phyloP scores from a whole-genome alignment of 148 eudicot species.

The Hydrangea macrophylla region DNA sequence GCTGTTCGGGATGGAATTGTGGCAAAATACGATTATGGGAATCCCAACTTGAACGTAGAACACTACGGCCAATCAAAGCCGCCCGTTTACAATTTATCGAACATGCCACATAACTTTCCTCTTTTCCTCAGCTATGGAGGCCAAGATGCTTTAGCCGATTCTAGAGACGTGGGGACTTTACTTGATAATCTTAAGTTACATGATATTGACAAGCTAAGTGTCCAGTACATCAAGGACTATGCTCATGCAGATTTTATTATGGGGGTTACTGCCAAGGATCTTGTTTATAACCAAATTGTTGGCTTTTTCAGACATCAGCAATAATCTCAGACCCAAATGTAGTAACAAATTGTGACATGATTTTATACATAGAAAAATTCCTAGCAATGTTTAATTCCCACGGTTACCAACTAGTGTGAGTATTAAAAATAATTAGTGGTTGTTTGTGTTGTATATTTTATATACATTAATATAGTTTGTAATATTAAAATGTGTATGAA shows the following conservation, averaged over 20 bases:
- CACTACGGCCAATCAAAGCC: constrained; percentile 55
- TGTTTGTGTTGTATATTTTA: no score
- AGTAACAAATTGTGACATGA: no score
- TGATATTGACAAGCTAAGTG: constrained; percentile 49
- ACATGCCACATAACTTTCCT: constrained; percentile 52
- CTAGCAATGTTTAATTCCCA: no score
- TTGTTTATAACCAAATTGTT: constrained; percentile 49
- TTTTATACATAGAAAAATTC: no score
- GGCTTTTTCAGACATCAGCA: constrained; percentile 35
- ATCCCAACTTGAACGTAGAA: constrained; percentile 23
- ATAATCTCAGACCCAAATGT: no score
- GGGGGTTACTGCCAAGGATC: constrained; percentile 55
- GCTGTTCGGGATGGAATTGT: constrained; percentile 49
- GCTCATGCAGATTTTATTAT: constrained; percentile 77
- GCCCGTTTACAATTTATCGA: constrained; percentile 47
- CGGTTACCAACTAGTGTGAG: no score
- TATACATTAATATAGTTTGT: no score
- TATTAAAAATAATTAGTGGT: no score
- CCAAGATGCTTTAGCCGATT: constrained; percentile 48
- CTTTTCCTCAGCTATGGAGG: constrained; percentile 68
- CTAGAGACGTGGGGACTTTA: constrained; percentile 42
- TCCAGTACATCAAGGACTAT: constrained; percentile 55
- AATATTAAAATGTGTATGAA: no score
- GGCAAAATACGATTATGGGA: constrained; percentile 56
- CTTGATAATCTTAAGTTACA: constrained; percentile 53